phyloP scores from a whole-genome alignment of 2,329 filamentous ascomycete species.

The Cucurbitaria berberidis region DNA sequence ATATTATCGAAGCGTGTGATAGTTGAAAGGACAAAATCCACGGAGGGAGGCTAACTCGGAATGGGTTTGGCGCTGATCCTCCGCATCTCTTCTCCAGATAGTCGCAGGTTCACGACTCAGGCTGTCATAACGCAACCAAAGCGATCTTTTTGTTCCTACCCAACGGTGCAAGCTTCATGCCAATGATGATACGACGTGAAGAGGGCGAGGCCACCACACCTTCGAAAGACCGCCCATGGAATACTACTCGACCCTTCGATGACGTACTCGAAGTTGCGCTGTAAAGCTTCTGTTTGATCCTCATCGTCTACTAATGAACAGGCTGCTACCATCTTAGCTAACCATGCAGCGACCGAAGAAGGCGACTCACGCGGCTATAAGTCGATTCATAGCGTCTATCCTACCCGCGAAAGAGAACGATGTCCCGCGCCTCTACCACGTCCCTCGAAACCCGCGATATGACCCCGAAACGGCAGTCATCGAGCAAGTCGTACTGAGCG shows the following conservation, averaged over 20 bases:
- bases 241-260: slow-evolving; percentile 13
- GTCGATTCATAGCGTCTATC: slow-evolving; percentile 34
- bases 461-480: slow-evolving; percentile 33
- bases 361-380: slow-evolving; percentile 38
- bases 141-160: background rate
- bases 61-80: background rate
- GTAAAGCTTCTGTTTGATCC: slow-evolving; percentile 6
- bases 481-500: slow-evolving; percentile 40
- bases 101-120: background rate
- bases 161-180: background rate
- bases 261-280: slow-evolving; percentile 26
- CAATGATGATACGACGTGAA: background rate
- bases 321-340: background rate
- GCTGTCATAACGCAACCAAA: background rate
- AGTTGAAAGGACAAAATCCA: background rate
- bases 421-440: slow-evolving; percentile 44
- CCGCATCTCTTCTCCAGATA: background rate
- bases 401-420: slow-evolving; percentile 43
- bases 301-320: slow-evolving; percentile 11
- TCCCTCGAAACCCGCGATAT: slow-evolving; percentile 37
- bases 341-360: slow-evolving; percentile 29
- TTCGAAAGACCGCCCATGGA: no score
- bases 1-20: background rate
- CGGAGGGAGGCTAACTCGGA: background rate
- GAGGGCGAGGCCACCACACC: no score